phyloP scores from a whole-genome alignment of 148 eudicot species.

The Diospyros kaki region DNA sequence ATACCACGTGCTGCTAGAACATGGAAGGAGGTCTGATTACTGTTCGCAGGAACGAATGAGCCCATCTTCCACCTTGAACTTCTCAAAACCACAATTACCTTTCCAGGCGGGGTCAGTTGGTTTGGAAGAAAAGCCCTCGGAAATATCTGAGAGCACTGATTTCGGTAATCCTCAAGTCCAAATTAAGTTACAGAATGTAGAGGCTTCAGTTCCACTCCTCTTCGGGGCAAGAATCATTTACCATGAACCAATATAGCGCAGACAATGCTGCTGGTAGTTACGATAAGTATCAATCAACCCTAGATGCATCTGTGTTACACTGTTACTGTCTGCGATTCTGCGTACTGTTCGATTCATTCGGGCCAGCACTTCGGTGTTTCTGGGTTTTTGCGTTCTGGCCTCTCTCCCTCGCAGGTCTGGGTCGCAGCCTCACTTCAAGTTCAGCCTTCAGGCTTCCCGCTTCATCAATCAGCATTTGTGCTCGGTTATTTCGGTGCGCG shows the following conservation, averaged over 20 bases:
- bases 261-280: slow-evolving; percentile 15
- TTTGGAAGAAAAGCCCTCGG: slow-evolving; percentile 33
- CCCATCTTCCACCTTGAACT: slow-evolving; percentile 43
- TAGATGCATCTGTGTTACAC: too few relatives aligned
- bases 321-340: too few relatives aligned
- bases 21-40: background rate
- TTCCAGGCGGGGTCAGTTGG: slow-evolving; percentile 22
- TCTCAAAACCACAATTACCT: slow-evolving; percentile 28
- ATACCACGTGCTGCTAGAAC: slow-evolving; percentile 24
- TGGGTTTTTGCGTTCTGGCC: too few relatives aligned
- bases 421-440: too few relatives aligned
- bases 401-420: too few relatives aligned
- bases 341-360: too few relatives aligned
- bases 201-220: slow-evolving; percentile 29
- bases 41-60: slow-evolving; percentile 51
- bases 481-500: too few relatives aligned
- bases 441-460: too few relatives aligned
- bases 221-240: slow-evolving; percentile 22
- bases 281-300: slow-evolving; percentile 25
- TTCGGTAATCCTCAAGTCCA: slow-evolving; percentile 28
- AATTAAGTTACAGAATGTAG: slow-evolving; percentile 32
- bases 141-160: slow-evolving; percentile 28
- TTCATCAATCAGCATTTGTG: too few relatives aligned
- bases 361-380: too few relatives aligned
- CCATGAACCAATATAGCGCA: slow-evolving; percentile 23